Conservation (phyloP, 176 grass and related monocot species). For the Dendrocalamus sinicus region DNA sequence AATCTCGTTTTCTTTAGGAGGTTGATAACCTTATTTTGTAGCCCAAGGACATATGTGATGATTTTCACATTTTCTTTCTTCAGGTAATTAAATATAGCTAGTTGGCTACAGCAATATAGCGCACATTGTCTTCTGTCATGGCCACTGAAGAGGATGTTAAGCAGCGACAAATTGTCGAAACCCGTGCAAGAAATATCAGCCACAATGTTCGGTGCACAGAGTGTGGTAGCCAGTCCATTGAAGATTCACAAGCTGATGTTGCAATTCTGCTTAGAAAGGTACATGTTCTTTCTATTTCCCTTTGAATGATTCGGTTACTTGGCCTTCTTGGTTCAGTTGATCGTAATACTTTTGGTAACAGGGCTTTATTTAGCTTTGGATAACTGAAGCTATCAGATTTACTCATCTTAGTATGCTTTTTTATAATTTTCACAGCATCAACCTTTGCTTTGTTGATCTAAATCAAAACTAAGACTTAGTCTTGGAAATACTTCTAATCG, state of each 20-base stretch:
- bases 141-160: conserved; percentile 70
- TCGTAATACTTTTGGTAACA: neutral
- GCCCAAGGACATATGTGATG: neutral
- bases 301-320: neutral
- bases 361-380: neutral
- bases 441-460: conserved; percentile 6
- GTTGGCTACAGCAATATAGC: neutral
- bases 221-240: conserved; percentile 97
- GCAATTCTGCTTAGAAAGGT: conserved; percentile 96
- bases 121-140: conserved; percentile 51
- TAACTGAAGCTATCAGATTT: neutral
- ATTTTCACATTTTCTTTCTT: neutral
- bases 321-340: neutral
- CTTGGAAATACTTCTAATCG: neutral
- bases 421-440: neutral
- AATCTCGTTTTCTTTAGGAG: neutral
- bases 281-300: conserved; percentile 13
- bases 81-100: conserved; percentile 21
- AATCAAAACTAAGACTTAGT: neutral
- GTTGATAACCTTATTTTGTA: neutral
- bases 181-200: conserved; percentile 85
- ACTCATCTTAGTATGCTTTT: neutral
- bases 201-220: conserved; percentile 95
- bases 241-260: conserved; percentile 96
- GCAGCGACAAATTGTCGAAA: conserved; percentile 72